Evolutionary conservation across 2,329 filamentous ascomycete genomes (phyloP).

Genomic region (Penicillium rolfsii): DNA sequence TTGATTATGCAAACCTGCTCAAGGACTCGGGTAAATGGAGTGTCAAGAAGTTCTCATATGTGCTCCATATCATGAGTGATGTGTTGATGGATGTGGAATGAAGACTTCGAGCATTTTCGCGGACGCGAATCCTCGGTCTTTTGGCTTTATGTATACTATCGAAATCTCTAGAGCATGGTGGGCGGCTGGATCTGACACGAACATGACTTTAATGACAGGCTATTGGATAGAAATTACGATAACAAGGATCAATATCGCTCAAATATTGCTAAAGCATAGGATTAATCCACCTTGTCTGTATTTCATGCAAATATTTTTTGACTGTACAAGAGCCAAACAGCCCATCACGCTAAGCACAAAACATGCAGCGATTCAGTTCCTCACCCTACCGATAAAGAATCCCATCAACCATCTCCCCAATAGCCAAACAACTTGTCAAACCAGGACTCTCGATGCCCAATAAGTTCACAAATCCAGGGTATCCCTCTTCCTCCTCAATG

Average conservation of each 20-base stretch:
- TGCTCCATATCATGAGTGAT: conserved; percentile 60
- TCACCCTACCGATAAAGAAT: conserved; percentile 53
- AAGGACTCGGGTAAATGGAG: conserved; percentile 59
- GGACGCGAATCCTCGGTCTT: not conserved
- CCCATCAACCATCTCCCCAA: conserved; percentile 73
- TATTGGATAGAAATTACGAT: not conserved
- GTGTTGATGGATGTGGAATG: conserved; percentile 43
- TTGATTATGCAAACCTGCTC: conserved; percentile 57
- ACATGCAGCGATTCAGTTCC: not conserved
- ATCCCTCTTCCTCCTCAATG: conserved; percentile 75
- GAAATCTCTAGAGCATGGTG: not conserved
- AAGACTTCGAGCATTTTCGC: conserved; percentile 4
- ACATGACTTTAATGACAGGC: not conserved
- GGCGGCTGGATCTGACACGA: not conserved
- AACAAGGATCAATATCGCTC: not conserved
- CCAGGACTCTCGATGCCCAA: conserved; percentile 93
- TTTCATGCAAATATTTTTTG: not conserved
- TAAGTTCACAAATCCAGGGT: conserved; percentile 82
- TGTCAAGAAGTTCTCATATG: conserved; percentile 54
- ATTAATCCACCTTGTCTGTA: not conserved
- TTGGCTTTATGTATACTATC: conserved; percentile 6
- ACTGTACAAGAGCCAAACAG: not conserved
- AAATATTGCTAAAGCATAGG: not conserved
- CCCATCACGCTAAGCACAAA: conserved; percentile 7
- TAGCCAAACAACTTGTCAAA: conserved; percentile 82